phyloP scores from a whole-genome alignment of 257 asterid genomes.

The Nemophila menziesii region DNA sequence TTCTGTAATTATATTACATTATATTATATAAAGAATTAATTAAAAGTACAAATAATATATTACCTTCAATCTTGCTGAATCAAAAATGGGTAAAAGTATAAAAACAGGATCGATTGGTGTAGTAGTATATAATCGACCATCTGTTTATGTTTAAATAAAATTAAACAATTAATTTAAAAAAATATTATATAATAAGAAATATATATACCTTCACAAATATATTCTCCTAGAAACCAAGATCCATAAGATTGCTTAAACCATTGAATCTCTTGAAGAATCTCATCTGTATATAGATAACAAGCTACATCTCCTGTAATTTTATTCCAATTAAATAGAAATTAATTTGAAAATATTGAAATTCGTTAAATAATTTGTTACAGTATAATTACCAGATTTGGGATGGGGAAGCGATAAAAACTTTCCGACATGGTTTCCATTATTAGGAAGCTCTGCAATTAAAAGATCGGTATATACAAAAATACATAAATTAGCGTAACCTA shows the following conservation, averaged over 20 bases:
- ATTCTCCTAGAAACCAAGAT: slow-evolving; percentile 96
- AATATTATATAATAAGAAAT: slow-evolving; percentile 1
- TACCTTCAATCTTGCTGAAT: slow-evolving; percentile 95
- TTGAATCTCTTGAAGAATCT: slow-evolving; percentile 67
- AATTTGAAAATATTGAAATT: neutral
- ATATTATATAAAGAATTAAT: neutral
- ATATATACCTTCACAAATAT: slow-evolving; percentile 73
- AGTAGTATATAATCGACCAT: slow-evolving; percentile 74
- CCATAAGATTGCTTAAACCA: slow-evolving; percentile 87
- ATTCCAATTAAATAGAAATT: neutral
- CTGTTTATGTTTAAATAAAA: slow-evolving; percentile 21
- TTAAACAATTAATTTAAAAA: slow-evolving; percentile 7
- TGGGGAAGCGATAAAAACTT: slow-evolving; percentile 55
- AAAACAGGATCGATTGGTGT: slow-evolving; percentile 93
- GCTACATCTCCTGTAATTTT: slow-evolving; percentile 38
- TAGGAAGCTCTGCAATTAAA: slow-evolving; percentile 40
- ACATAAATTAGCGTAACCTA: neutral
- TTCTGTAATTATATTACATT: slow-evolving; percentile 43
- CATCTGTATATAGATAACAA: slow-evolving; percentile 43
- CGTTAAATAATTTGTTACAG: neutral
- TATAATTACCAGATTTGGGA: slow-evolving; percentile 69
- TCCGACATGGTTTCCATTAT: slow-evolving; percentile 31
- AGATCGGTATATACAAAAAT: slow-evolving; percentile 4
- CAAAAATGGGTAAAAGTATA: slow-evolving; percentile 75
- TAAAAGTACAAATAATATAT: neutral